Evolutionary conservation across 1,284 basidiomycete genomes (phyloP), one percentile per base, ranked within the genome.

Genomic region (Tilletia caries): DNA sequence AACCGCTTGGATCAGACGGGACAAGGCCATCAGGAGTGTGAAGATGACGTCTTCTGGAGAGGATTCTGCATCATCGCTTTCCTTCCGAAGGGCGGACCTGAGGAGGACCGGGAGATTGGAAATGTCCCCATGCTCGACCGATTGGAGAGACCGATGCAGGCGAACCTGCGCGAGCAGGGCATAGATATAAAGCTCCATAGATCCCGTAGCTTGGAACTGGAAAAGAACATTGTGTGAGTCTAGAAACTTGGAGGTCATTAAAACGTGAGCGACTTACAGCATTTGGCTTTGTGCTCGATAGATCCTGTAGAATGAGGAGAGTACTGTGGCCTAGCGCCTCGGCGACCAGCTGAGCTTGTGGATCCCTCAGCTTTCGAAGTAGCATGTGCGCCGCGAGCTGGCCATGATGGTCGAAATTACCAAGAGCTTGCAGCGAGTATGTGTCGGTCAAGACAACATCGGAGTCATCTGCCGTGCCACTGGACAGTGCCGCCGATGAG

Each of bases 1-100:
- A 29, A 34, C 29, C 34, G 25, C 25, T 15, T 27, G 23, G 15
- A 54, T 18, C 52, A 54, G 23, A 13, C 29, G 52, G 15, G 67
- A 50, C 41, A 71, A 58, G 10, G 71, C 67, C 13, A 67, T 66
- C 27, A 70, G 48, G 20, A 74, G 54, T 13, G 71, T 71, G 50
- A 70, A 76, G 27, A 76, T 68, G 32, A 62, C n/a, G 18, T 62
- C 29, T 29, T 62, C 58, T 20, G 58, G 32, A 5, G 32, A 32
- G 10, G 29, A 20, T 18, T 62, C 58, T 25, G 20, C 29, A 15
- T 62, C 58, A 18, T 20, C 29, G 32, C 32, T 37, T 32, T 13
- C 32, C 10, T 29, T 13, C 32, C 20, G 32, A 5, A 62, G 5
- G 2, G 58, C 58, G 10, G 58, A 62, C 12, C 58, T 27, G 15